Conservation (phyloP, 108 stramenopile species). For the Aureococcus anophagefferens region DNA sequence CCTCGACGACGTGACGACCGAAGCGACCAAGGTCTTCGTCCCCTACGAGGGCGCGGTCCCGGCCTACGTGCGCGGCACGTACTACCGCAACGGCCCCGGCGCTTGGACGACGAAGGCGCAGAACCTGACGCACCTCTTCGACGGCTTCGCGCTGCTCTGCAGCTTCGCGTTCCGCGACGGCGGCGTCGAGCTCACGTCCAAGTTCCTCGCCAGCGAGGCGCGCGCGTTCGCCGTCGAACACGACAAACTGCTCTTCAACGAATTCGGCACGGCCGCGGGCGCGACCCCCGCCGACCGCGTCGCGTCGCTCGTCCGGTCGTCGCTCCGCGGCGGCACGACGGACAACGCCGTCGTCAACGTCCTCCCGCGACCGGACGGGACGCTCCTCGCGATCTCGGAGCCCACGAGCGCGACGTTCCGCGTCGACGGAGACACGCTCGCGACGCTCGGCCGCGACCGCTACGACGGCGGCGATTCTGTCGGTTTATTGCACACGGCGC, state of each 20-base stretch:
- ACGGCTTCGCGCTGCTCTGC: background rate
- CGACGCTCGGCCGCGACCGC: background rate
- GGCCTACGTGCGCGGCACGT: no score
- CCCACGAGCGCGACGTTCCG: background rate
- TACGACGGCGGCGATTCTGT: background rate
- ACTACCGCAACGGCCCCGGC: conserved; percentile 1
- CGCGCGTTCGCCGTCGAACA: background rate
- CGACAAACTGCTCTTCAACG: background rate
- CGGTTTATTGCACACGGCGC: background rate
- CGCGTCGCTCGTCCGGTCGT: background rate
- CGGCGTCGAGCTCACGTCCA: background rate
- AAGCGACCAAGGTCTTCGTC: no score
- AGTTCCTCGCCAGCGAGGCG: background rate
- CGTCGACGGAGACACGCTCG: background rate
- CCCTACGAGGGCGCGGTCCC: no score
- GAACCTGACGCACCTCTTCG: background rate
- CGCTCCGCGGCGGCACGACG: background rate
- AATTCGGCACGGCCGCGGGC: background rate
- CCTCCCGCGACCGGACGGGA: background rate
- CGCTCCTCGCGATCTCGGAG: background rate
- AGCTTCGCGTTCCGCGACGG: background rate
- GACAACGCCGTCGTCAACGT: background rate
- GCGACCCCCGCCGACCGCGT: background rate
- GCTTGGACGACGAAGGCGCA: background rate
- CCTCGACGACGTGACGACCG: no score